These are phyloP conservation scores for Zygosaccharomyces siamensis DNA, from an alignment of 805 yeast genomes.

Conservation along the genomic window DNA sequence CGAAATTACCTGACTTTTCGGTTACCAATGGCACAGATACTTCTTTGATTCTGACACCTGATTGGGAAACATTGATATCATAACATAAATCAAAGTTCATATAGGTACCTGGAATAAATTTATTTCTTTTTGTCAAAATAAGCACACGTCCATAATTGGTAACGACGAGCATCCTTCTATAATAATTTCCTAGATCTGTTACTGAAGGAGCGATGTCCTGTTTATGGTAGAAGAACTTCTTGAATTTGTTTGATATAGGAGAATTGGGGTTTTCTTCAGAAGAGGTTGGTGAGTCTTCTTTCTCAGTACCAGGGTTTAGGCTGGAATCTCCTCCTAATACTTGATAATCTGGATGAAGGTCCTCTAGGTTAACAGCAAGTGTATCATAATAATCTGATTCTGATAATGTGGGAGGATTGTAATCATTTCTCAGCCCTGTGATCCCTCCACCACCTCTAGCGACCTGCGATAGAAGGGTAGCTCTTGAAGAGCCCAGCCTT, in stretches of 20 bases:
- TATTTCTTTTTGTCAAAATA: slow-evolving; percentile 43
- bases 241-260: slow-evolving; percentile 26
- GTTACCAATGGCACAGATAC: slow-evolving; percentile 39
- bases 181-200: slow-evolving; percentile 34
- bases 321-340: slow-evolving; percentile 14
- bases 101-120: slow-evolving; percentile 28
- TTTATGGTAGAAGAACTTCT: slow-evolving; percentile 27
- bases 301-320: neutral
- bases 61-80: slow-evolving; percentile 51
- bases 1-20: slow-evolving; percentile 39
- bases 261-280: slow-evolving; percentile 12
- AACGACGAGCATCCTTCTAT: slow-evolving; percentile 49
- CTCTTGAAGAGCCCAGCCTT: slow-evolving; percentile 25
- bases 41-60: slow-evolving; percentile 55
- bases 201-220: slow-evolving; percentile 16
- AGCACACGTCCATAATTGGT: slow-evolving; percentile 63
- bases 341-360: slow-evolving; percentile 19
- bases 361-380: slow-evolving; percentile 18
- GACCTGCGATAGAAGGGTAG: slow-evolving; percentile 41
- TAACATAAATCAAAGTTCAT: slow-evolving; percentile 43
- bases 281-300: neutral
- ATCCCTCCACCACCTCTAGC: slow-evolving; percentile 43
- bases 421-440: slow-evolving; percentile 39
- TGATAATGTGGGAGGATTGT: slow-evolving; percentile 17
- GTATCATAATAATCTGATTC: slow-evolving; percentile 33